phyloP scores from a whole-genome alignment of 306 rosid genomes.

The Cicer judaicum region DNA sequence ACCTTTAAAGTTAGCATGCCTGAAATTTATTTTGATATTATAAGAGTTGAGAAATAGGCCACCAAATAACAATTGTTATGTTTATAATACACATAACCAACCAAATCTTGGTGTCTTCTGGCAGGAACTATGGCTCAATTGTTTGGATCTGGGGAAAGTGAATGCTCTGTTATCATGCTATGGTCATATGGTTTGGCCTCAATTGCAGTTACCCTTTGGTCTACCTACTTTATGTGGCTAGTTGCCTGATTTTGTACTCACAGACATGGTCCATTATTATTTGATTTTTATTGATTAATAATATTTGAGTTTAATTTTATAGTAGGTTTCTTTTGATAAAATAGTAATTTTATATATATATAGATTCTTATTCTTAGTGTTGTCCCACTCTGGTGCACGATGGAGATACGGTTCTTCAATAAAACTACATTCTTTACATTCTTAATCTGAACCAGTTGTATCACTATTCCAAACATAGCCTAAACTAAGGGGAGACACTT shows the following conservation, averaged over 20 bases:
- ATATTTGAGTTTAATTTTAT: background rate
- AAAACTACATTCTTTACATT: conserved; percentile 1
- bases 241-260: conserved; percentile 48
- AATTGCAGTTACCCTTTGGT: conserved; percentile 80
- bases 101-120: background rate
- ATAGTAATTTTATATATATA: background rate
- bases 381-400: background rate
- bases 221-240: conserved; percentile 74
- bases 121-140: conserved; percentile 82
- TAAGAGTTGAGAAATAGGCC: too few species aligned
- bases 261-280: conserved; percentile 1
- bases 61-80: too few species aligned
- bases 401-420: background rate
- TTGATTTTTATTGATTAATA: background rate
- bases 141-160: conserved; percentile 71
- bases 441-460: background rate
- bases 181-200: conserved; percentile 80
- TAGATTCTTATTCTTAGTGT: background rate
- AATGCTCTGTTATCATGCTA: conserved; percentile 76
- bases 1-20: too few species aligned
- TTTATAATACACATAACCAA: background rate
- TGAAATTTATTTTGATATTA: too few species aligned
- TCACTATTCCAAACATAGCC: background rate
- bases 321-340: background rate
- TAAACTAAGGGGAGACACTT: background rate